Base-by-base conservation (phyloP, 2,329 filamentous ascomycete species). In the Paraphoma chrysanthemicola region DNA sequence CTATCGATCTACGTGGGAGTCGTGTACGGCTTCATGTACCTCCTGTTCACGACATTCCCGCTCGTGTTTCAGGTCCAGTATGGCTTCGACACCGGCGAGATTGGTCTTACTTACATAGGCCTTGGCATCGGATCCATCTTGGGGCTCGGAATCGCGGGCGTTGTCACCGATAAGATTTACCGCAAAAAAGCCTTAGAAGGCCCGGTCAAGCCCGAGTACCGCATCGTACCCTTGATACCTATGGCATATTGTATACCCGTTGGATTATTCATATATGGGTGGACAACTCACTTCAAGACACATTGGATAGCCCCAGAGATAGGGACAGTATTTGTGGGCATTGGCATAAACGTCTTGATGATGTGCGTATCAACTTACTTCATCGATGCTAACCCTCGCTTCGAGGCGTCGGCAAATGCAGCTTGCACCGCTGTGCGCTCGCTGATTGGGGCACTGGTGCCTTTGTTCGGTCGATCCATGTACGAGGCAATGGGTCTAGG, bases 381-480 rank as follows among this genome's bases (percentile, higher is more conserved):
- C 5, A 83, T 90, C 47, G 87, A 90, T 50, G 80, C 82, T 2
- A 86, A 83, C 66, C 62, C 66, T 3, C 36, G 61, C 3, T 63
- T 81, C 56, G 66, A 64, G 44, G 67, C 71, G 9, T 69, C 64
- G 1, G 88, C 86, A 0, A 80, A 88, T 1, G 88, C 88, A 0
- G 87, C 86, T 1, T 85, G 54, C 10, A 67, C 86, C 0, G 81
- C 88, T 4, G 67, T 88, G 16, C 76, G 86, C 33, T 80, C 76
- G 11, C 66, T 86, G 0, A 73, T 84, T 6, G 86, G 84, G 9
- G 84, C 82, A 2, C 71, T 86, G n/a, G 73, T 89, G 0, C 87
- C 86, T 0, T 73, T 88, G n/a, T 82, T 82, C 4, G 85, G 83
- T 0, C 76, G 81, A 6, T 64, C 73, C 29, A 86, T 90, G 85